Base-by-base conservation (phyloP, 1,139 yeast species). In the Geotrichum phurueaensis region DNA sequence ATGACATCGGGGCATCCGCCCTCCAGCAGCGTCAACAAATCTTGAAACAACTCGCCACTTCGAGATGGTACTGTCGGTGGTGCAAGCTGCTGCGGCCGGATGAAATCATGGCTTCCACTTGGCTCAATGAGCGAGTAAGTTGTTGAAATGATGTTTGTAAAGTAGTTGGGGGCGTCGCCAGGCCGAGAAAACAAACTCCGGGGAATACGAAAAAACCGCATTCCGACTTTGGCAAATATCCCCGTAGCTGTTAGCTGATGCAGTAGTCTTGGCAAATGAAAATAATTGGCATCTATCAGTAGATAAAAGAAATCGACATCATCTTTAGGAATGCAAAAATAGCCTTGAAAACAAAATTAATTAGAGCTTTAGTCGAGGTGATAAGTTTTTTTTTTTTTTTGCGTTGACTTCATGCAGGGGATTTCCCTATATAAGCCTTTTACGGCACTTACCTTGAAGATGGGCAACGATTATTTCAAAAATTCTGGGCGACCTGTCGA, bases 111-210 rank as follows among this genome's bases (percentile, higher is more conserved):
- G 9, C 48, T 53, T n/a, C 54, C 39, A 4, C 58, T 49, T 15
- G 56, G 56, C n/a, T 54, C 58, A 12, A 87, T 71, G 85, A 13
- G 75, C 73, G 63, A 84, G 77, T 48, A 83, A 69, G 7, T 3
- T 10, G 83, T 73, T 56, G 82, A 81, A 65, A 79, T 79, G 7
- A 86, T 81, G 25, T 89, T 75, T 15, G 89, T 81, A 73, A 91
- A 88, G 71, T 80, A 89, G 72, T 91, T 91, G 6, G 95, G 96
- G 55, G 74, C 71, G 70, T 91, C 89, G 0, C 96, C 96, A 2
- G 82, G 79, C 7, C 77, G 70, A 3, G 72, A 68, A 57, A 90
- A 75, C 22, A 89, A 66, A 23, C 75, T 76, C 63, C 80, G 79
- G 0, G 91, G 81, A 1, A 91, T 76, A 64, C 80, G 81, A 71